Evolutionary conservation across 2,329 filamentous ascomycete species (phyloP).

Genomic region (Coccinonectria pachysandricola): DNA sequence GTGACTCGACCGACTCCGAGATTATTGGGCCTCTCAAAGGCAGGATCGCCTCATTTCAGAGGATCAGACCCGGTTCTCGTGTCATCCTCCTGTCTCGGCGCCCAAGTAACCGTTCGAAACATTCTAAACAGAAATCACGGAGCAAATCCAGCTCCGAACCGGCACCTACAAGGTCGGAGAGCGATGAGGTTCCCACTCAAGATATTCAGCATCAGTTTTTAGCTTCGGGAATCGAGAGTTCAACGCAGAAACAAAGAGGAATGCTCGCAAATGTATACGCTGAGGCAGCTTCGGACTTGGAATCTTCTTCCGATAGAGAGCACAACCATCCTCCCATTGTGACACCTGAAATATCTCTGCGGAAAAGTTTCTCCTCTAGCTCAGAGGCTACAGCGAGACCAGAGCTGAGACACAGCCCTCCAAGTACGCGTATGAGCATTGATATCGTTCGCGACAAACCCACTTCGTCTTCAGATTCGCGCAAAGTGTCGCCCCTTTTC

Average conservation of each 20-base stretch:
- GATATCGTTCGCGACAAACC: no score
- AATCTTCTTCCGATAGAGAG: not conserved
- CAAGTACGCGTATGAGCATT: no score
- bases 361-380: slow-evolving; percentile 1
- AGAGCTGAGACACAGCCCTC: no score
- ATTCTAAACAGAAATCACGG: slow-evolving; percentile 4
- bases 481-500: no score
- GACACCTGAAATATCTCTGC: no score
- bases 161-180: not conserved
- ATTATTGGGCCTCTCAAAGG: slow-evolving; percentile 5
- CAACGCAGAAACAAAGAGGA: not conserved
- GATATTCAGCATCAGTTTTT: not conserved
- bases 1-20: slow-evolving; percentile 9
- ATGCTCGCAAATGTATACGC: not conserved
- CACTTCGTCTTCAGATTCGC: no score
- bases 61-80: slow-evolving; percentile 16
- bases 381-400: no score
- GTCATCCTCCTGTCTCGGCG: slow-evolving; percentile 18
- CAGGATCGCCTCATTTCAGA: slow-evolving; percentile 10
- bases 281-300: not conserved
- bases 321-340: no score
- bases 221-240: not conserved
- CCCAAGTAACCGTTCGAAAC: slow-evolving; percentile 11
- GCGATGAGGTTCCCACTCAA: not conserved
- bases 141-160: not conserved